Evolutionary conservation across 176 grass and related monocot species (phyloP), one percentile per base, ranked within the genome.

Genomic region (Oryza meyeriana): DNA sequence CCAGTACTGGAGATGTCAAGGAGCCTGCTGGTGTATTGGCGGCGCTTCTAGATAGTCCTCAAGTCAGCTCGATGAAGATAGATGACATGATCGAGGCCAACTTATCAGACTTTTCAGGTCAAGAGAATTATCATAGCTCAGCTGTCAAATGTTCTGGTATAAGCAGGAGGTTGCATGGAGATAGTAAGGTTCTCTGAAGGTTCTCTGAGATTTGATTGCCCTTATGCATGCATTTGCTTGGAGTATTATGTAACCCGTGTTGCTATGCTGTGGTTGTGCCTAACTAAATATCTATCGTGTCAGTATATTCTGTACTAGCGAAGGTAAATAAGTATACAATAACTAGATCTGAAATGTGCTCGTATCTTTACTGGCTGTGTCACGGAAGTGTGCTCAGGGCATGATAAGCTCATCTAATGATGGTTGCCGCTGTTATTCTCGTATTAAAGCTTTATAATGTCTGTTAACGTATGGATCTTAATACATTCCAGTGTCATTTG

Each of bases 21-120:
- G 71, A 28, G 40, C 1, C 75, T 40, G 33, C 65, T 0, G 9
- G 17, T 33, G 75, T 59, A 10, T 70, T 81, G 14, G 69, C 6
- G 64, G 77, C 5, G n/a, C 76, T 84, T 22, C 16, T 71, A 9
- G 59, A 40, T 55, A 44, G 18, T 42, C 61, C 79, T 11, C 34
- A 27, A 12, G 5, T 38, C 8, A 77, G 57, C 17, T 13, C 4
- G 66, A 80, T 30, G n/a, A 91, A 84, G 63, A 84, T 91, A 30
- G 89, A 87, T 42, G 22, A 11, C 71, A 84, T 91, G 85, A 87
- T 87, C 0, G 45, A 64, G 55, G 29, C 80, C 71, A 91, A 81
- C 64, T 41, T 91, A 64, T 76, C 35, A 0, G 85, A 69, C 16
- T 87, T 91, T 65, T 83, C 75, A 24, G 32, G 39, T n/a, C 61